Conservation (phyloP, 371 early-diverging fungal genomes). For the Mucor lusitanicus region DNA sequence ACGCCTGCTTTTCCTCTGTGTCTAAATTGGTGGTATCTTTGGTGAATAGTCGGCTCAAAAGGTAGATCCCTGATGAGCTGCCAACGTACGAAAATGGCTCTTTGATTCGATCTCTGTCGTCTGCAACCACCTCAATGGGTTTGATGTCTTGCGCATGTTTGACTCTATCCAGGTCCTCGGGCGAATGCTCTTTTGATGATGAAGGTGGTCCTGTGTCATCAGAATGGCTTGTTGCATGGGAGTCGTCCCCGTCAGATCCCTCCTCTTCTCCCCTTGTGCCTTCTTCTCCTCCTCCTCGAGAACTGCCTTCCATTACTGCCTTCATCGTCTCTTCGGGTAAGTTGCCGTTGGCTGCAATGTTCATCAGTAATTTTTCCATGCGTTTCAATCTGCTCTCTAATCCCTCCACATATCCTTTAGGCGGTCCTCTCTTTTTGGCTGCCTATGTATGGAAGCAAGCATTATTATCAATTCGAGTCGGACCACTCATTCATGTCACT, state of each 20-base stretch:
- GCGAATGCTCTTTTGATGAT: not conserved
- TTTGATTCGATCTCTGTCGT: not conserved
- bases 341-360: constrained; percentile 20
- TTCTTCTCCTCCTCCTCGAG: not conserved
- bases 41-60: constrained; percentile 30
- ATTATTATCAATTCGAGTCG: not conserved
- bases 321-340: constrained; percentile 11
- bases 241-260: not conserved
- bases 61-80: constrained; percentile 44
- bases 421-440: constrained; percentile 30
- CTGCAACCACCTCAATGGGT: not conserved
- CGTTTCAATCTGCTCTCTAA: constrained; percentile 27
- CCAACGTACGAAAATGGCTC: constrained; percentile 33
- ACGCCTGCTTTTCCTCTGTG: constrained; percentile 2
- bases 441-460: constrained; percentile 6
- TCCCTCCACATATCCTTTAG: constrained; percentile 30
- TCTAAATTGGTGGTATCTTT: constrained; percentile 2
- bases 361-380: constrained; percentile 24
- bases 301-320: not conserved
- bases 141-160: not conserved
- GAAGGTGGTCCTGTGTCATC: not conserved
- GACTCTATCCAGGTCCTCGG: not conserved
- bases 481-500: not conserved
- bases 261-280: not conserved
- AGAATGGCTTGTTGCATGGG: not conserved